Percentiles rank a stretch among this genome's conserved stretches.
These are phyloP conservation scores for Laetiporus sulphureus DNA, from an alignment of 1,284 basidiomycete species.

Conservation along the genomic window DNA sequence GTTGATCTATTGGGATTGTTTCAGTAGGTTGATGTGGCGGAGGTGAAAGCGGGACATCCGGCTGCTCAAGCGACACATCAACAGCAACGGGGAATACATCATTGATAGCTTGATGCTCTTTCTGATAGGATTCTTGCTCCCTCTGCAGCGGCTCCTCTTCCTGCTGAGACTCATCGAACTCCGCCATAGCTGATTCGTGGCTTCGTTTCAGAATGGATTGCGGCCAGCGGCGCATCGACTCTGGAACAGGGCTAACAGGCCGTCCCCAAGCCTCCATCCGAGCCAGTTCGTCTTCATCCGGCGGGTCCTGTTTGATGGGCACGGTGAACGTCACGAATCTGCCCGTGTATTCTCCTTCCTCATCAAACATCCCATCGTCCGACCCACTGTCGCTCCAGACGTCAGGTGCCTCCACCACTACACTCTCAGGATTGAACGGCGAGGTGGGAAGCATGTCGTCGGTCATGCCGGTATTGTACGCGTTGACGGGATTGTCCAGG, in stretches of 20 bases:
- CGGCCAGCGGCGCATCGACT: no score
- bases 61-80: no score
- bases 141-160: no score
- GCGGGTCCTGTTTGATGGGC: conserved; percentile 62
- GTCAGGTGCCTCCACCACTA: conserved; percentile 14
- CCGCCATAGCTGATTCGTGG: no score
- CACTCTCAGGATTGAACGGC: conserved; percentile 22
- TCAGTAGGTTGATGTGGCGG: no score
- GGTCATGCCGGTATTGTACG: conserved; percentile 12
- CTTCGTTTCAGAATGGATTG: no score
- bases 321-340: conserved; percentile 45
- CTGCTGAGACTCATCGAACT: no score
- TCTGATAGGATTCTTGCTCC: no score
- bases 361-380: conserved; percentile 21
- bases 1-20: no score
- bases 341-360: conserved; percentile 59
- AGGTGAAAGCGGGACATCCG: no score
- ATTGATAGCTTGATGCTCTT: no score
- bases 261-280: conserved; percentile 58
- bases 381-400: conserved; percentile 31
- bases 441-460: conserved; percentile 20
- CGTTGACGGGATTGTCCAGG: conserved; percentile 11
- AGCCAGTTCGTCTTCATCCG: conserved; percentile 44
- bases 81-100: no score
- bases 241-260: conserved; percentile 9